Evolutionary conservation across 2,329 filamentous ascomycete species (phyloP), one percentile per base, ranked within the genome.

Genomic region (Fusarium zealandicum): DNA sequence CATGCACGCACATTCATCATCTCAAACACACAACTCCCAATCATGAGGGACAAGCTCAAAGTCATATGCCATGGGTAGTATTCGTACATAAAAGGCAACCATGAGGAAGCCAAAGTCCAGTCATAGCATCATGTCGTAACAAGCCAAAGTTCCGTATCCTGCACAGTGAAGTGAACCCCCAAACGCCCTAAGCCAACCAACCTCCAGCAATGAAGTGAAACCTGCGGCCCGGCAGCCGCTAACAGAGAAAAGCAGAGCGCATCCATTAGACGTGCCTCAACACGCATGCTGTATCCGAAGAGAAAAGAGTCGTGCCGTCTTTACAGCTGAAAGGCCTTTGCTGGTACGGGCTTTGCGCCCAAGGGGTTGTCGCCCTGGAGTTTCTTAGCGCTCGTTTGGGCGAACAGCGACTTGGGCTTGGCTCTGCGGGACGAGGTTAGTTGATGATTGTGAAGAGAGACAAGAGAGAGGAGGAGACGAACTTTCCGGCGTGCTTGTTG

Each of bases 401-500:
- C 85, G 70, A 89, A 89, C 65, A 89, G 81, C 3, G 85, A 88
- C 73, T 85, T 86, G 54, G 85, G 85, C 78, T 88, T 88, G 70
- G 79, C 80, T 69, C 85, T 87, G 66, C 35, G 38, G 20, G 39
- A 22, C 18, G 17, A 7, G 4, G 58, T 70, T 67, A 70, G 67
- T 30, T 18, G n/a, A 14, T 17, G 32, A 22, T 13, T 9, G 2
- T 10, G 6, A 6, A 16, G 12, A 9, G 16, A 0, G 27, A 16
- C 6, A 9, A 10, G 27, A 6, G 6, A 41, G 16, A 6, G 20
- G 33, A 35, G 33, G 6, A 32, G 38, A 81, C 84, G 71, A 80
- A 91, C 88, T 92, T 93, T 76, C 82, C 83, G 59, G 87, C 87
- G 69, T 91, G 88, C 79, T 92, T 92, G 77, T 85, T 90, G 76